These are phyloP conservation scores for Orbilia javanica DNA, from an alignment of 2,329 filamentous ascomycete genomes.

Conservation along the genomic window DNA sequence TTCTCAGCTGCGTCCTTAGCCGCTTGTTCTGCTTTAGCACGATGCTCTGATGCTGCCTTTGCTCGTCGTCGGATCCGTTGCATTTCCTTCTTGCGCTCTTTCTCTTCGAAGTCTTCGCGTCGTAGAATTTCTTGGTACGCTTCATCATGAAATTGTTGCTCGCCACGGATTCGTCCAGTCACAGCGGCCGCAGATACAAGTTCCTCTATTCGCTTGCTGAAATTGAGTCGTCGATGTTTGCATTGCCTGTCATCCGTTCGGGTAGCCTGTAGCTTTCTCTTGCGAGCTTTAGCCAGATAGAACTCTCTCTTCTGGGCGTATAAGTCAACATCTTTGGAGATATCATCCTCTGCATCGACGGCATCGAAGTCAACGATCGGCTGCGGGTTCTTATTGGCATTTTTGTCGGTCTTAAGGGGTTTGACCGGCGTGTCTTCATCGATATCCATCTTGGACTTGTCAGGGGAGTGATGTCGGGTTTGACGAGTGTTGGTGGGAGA, in stretches of 20 bases:
- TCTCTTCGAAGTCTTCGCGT: slow-evolving; percentile 71
- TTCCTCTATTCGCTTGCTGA: slow-evolving; percentile 72
- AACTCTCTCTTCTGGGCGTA: slow-evolving; percentile 43
- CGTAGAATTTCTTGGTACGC: slow-evolving; percentile 76
- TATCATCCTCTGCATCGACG: slow-evolving; percentile 50
- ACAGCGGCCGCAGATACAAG: slow-evolving; percentile 76
- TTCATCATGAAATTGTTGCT: slow-evolving; percentile 80
- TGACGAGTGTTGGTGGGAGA: slow-evolving; percentile 43
- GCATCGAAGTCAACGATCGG: slow-evolving; percentile 52
- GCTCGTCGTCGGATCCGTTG: slow-evolving; percentile 95
- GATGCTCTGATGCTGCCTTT: slow-evolving; percentile 91
- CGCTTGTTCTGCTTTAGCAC: slow-evolving; percentile 84
- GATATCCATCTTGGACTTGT: slow-evolving; percentile 48
- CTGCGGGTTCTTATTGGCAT: slow-evolving; percentile 28
- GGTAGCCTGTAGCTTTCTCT: slow-evolving; percentile 62
- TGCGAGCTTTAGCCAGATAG: slow-evolving; percentile 60
- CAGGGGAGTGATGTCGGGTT: slow-evolving; percentile 48
- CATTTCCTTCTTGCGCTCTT: slow-evolving; percentile 99
- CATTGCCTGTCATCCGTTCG: slow-evolving; percentile 64
- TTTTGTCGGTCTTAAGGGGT: slow-evolving; percentile 44
- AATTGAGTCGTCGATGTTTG: slow-evolving; percentile 72
- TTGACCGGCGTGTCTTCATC: slow-evolving; percentile 53
- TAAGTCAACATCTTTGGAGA: slow-evolving; percentile 30
- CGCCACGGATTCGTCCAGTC: slow-evolving; percentile 79
- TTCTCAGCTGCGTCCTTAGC: slow-evolving; percentile 77